These are phyloP conservation scores for Yarrowia deformans DNA, from an alignment of 805 yeast genomes.

Conservation along the genomic window DNA sequence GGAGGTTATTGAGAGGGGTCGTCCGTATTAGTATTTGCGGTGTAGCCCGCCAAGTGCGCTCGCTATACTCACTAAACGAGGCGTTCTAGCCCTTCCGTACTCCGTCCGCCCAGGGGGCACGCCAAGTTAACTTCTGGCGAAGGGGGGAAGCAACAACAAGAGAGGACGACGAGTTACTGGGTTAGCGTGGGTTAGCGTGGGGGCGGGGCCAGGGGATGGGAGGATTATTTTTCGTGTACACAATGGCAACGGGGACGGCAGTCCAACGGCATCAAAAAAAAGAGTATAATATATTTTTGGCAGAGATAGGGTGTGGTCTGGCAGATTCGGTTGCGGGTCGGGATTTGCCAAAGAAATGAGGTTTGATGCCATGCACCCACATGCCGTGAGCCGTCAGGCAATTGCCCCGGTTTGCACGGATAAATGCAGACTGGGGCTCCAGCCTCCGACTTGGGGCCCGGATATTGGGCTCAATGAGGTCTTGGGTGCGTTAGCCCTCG, in stretches of 20 bases:
- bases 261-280: slow-evolving; percentile 3
- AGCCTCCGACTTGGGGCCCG: neutral
- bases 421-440: neutral
- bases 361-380: slow-evolving; percentile 14
- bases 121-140: neutral
- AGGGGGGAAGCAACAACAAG: neutral
- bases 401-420: neutral
- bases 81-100: neutral
- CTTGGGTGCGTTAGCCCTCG: neutral
- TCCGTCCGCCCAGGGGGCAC: neutral
- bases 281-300: slow-evolving; percentile 6
- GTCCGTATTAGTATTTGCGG: neutral
- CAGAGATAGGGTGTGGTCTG: slow-evolving; percentile 1
- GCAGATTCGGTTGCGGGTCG: slow-evolving; percentile 5
- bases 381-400: neutral
- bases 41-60: neutral
- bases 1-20: neutral
- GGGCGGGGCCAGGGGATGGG: neutral
- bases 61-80: neutral
- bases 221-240: too few species aligned
- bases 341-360: neutral
- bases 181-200: slow-evolving; percentile 1
- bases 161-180: too few species aligned
- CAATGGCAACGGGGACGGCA: slow-evolving; percentile 1
- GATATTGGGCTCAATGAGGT: neutral